These are phyloP conservation scores for Quercus aquifolioides DNA, from an alignment of 306 rosid species.

Conservation along the genomic window DNA sequence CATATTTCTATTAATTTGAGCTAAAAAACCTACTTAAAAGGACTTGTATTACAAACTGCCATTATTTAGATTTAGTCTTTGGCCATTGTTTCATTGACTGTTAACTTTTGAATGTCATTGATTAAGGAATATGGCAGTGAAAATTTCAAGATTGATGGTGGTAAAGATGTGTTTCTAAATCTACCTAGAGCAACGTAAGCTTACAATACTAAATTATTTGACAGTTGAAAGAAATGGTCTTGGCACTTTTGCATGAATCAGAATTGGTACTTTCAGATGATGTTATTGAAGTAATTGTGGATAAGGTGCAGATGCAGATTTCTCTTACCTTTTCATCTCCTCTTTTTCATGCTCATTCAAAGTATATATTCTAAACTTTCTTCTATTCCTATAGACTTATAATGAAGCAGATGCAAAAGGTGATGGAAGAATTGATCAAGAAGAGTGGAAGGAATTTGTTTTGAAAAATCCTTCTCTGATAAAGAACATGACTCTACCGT, in stretches of 20 bases:
- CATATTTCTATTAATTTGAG: neutral
- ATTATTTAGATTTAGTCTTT: neutral
- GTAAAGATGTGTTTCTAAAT: neutral
- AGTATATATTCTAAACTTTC: conserved; percentile 1
- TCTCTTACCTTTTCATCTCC: neutral
- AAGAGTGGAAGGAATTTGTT: conserved; percentile 90
- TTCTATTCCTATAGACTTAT: conserved; percentile 53
- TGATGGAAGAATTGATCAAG: conserved; percentile 85
- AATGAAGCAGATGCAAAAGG: conserved; percentile 70
- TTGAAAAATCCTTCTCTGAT: conserved; percentile 67
- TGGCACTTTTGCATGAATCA: conserved; percentile 79
- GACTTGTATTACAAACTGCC: neutral
- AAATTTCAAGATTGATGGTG: neutral
- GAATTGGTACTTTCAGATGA: conserved; percentile 79
- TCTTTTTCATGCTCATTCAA: conserved; percentile 4
- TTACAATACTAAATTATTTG: conserved; percentile 13
- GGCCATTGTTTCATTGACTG: neutral
- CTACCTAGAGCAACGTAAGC: conserved; percentile 1
- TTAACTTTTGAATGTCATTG: neutral
- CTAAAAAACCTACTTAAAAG: neutral
- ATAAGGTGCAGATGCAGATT: conserved; percentile 57
- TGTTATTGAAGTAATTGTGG: conserved; percentile 64
- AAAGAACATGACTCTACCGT: conserved; percentile 89
- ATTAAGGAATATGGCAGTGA: neutral
- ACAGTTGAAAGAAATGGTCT: conserved; percentile 89